phyloP scores from a whole-genome alignment of 1,284 basidiomycete genomes.

The Trichosporon sp. region DNA sequence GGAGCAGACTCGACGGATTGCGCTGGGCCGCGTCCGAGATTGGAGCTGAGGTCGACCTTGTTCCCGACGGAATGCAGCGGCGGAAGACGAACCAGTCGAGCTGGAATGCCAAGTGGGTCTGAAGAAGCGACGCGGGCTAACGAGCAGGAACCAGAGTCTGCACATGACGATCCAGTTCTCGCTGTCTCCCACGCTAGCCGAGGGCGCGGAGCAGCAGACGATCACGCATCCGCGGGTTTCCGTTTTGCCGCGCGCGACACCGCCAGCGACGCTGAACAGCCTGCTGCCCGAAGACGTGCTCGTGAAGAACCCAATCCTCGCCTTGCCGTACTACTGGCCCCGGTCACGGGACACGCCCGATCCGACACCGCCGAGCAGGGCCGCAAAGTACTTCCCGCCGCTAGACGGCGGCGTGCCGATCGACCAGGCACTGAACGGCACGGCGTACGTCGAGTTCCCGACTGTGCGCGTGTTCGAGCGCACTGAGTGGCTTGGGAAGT shows the following conservation, averaged over 20 bases:
- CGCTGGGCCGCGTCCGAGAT: constrained; percentile 63
- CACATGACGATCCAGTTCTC: constrained; percentile 67
- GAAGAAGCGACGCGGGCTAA: constrained; percentile 9
- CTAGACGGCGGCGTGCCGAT: constrained; percentile 58
- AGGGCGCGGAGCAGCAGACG: not conserved
- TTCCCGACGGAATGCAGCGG: constrained; percentile 77
- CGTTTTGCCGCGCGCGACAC: constrained; percentile 18
- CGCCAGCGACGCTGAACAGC: constrained; percentile 20
- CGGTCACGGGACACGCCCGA: constrained; percentile 12
- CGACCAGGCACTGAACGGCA: constrained; percentile 55
- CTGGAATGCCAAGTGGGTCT: constrained; percentile 70
- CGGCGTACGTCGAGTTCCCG: constrained; percentile 73
- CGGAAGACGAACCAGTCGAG: constrained; percentile 68
- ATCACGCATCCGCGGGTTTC: constrained; percentile 26
- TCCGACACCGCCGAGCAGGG: constrained; percentile 12
- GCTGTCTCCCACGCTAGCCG: constrained; percentile 55
- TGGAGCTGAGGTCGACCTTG: constrained; percentile 61
- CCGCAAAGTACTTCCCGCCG: constrained; percentile 54
- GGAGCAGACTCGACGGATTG: constrained; percentile 59
- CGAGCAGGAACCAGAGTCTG: constrained; percentile 50
- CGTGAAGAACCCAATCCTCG: constrained; percentile 15
- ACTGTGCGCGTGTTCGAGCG: constrained; percentile 67
- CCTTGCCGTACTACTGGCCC: constrained; percentile 29
- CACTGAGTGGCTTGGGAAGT: constrained; percentile 55
- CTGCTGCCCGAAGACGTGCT: constrained; percentile 21